Conservation (phyloP, 2,329 filamentous ascomycete species). For the Aspergillus sp. region DNA sequence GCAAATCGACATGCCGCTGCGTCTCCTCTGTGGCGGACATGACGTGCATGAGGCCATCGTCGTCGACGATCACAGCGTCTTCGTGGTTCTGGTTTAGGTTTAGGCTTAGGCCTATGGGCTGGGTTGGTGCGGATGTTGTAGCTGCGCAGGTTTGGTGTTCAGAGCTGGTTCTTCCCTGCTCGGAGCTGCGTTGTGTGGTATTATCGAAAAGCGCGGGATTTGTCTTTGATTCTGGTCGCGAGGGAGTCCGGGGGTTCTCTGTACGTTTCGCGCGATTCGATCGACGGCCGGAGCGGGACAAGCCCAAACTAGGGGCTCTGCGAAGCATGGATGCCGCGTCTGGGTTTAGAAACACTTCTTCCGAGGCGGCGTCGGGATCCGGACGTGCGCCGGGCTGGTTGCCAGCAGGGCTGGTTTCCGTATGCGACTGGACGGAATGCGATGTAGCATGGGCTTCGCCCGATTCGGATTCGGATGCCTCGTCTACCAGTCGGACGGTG, state of each 20-base stretch:
- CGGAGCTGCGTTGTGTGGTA: no score
- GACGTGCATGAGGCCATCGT: slow-evolving; percentile 10
- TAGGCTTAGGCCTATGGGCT: not conserved
- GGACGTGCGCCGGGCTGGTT: no score
- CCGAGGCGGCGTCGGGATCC: not conserved
- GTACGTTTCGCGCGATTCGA: not conserved
- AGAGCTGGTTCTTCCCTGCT: no score
- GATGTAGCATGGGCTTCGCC: no score
- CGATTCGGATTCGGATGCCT: not conserved
- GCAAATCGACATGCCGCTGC: slow-evolving; percentile 11
- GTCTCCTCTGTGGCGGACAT: slow-evolving; percentile 13
- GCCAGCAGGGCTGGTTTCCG: no score
- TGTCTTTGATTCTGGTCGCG: no score
- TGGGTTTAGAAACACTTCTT: slow-evolving; percentile 11
- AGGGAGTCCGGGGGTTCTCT: not conserved
- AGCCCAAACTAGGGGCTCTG: slow-evolving; percentile 5
- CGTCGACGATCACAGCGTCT: slow-evolving; percentile 14
- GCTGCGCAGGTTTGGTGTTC: no score
- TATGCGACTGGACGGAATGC: no score
- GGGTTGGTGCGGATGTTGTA: not conserved
- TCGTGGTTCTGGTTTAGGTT: not conserved
- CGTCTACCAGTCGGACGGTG: not conserved
- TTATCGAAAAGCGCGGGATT: no score
- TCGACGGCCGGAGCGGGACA: no score
- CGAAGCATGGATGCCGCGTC: slow-evolving; percentile 3